phyloP scores from a whole-genome alignment of 2,329 filamentous ascomycete species.

The Ascosphaera apis region DNA sequence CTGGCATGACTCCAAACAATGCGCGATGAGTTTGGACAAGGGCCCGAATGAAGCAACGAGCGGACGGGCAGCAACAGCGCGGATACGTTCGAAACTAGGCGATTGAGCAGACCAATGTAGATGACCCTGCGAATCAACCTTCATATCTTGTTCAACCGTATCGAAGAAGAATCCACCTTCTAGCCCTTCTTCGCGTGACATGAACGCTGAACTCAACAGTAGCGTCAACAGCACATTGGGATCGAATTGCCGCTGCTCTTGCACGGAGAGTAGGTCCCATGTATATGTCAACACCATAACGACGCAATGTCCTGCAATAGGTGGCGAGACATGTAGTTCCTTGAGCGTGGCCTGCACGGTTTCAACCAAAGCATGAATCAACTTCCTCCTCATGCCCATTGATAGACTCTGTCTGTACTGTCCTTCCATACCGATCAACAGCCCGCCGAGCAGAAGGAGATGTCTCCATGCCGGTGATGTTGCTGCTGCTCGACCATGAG shows the following conservation, averaged over 20 bases:
- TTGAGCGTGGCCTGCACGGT: constrained; percentile 54
- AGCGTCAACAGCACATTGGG: constrained; percentile 49
- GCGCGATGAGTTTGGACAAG: constrained; percentile 37
- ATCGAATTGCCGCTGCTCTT: constrained; percentile 34
- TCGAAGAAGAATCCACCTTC: constrained; percentile 53
- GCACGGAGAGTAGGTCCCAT: constrained; percentile 46
- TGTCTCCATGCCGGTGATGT: constrained; percentile 57
- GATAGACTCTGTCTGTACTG: constrained; percentile 41
- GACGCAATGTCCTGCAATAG: constrained; percentile 29
- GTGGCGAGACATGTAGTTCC: constrained; percentile 28
- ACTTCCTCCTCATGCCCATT: constrained; percentile 35
- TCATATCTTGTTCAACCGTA: constrained; percentile 43
- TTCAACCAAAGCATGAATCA: constrained; percentile 50
- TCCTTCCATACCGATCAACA: constrained; percentile 53
- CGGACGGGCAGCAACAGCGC: constrained; percentile 32
- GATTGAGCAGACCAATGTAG: constrained; percentile 44
- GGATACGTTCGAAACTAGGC: constrained; percentile 32
- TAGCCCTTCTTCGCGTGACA: constrained; percentile 49
- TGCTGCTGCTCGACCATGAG: too few species aligned
- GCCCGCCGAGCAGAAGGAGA: constrained; percentile 52
- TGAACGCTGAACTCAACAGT: constrained; percentile 42
- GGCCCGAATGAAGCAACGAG: constrained; percentile 38
- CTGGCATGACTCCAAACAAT: constrained; percentile 33
- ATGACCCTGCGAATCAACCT: constrained; percentile 24
- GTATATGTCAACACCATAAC: constrained; percentile 53